phyloP scores from a whole-genome alignment of 2,329 filamentous ascomycete genomes.

The Rutstroemia sp. region DNA sequence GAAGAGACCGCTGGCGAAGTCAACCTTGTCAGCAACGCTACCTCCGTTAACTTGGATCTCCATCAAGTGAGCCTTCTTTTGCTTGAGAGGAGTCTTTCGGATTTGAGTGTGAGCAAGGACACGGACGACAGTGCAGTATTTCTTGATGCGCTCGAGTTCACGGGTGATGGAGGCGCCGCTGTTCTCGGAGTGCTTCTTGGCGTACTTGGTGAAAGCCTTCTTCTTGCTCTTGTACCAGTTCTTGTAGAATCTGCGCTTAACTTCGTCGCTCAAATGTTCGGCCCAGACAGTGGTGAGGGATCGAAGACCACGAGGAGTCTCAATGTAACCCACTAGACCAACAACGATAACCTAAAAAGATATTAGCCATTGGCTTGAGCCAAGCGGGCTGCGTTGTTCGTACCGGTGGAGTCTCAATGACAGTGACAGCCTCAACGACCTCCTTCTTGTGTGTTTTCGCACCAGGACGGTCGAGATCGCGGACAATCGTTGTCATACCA shows the following conservation, averaged over 20 bases:
- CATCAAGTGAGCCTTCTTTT: constrained; percentile 99
- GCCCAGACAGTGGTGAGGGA: constrained; percentile 99
- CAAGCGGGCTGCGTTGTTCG: constrained; percentile 77
- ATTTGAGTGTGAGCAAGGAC: constrained; percentile 99
- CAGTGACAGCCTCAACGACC: constrained; percentile 79
- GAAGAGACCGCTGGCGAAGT: constrained; percentile 91
- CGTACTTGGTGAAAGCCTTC: constrained; percentile 99
- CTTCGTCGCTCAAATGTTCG: constrained; percentile 96
- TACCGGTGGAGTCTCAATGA: constrained; percentile 95
- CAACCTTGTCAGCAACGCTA: constrained; percentile 91
- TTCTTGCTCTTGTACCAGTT: constrained; percentile 99
- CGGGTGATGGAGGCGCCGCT: constrained; percentile 84
- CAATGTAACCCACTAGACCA: constrained; percentile 99
- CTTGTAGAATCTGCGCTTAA: constrained; percentile 99
- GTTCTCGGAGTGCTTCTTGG: constrained; percentile 98
- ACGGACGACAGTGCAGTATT: constrained; percentile 99
- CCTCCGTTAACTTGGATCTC: constrained; percentile 99
- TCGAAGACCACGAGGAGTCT: constrained; percentile 98
- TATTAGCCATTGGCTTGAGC: constrained; percentile 66
- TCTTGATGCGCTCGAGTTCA: constrained; percentile 99
- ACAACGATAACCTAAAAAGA: constrained; percentile 92
- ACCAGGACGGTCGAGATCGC: constrained; percentile 89
- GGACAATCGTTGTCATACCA: constrained; percentile 99
- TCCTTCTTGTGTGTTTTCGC: constrained; percentile 99
- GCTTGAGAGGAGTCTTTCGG: constrained; percentile 98